Evolutionary conservation across 345 rosid genomes (phyloP), one percentile per base, ranked within the genome.

Genomic region (Passiflora organensis): DNA sequence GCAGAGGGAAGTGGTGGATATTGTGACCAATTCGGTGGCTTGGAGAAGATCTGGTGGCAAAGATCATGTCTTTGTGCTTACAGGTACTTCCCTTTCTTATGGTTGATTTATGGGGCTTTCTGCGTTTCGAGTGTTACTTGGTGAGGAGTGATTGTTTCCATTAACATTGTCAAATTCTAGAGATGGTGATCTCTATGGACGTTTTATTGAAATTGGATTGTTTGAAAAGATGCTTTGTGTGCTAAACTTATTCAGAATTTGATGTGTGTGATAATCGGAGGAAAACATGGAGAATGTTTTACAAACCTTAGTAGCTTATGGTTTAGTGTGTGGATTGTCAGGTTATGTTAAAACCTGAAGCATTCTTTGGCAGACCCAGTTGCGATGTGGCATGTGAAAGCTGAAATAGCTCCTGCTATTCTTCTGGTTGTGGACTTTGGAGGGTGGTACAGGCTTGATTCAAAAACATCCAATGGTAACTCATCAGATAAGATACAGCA

Each of bases 331-430:
- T 76, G 76, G 67, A 68, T 80, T 79, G 76, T 76, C 82, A 81
- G 87, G 89, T 79, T 79, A 70, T 78, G 79, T 82, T 85, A 82
- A 82, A 79, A 58, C 75, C 78, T 84, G 82, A 81, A 74, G 84
- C 84, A 69, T 83, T 83, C 66, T 87, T 86, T 93, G 87, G 85
- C 99, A 93, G 99, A 93, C 96, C 97, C 97, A 6, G 91, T 89
- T 67, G 95, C 97, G 49, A 84, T 89, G 95, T 89, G 99, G 99
- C 99, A 89, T 73, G 84, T 89, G 39, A 76, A 75, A 69, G 83
- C 75, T 32, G 82, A 93, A 78, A 83, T 86, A 64, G 91, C 95
- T 13, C 80, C 84, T 0, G 89, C 99, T 5, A 58, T 84, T 72
- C 86, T 89, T 25, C 78, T 93, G n/a, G 97, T 84, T 53, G 99